phyloP scores from a whole-genome alignment of 306 rosid genomes.

The Medicago arabica region DNA sequence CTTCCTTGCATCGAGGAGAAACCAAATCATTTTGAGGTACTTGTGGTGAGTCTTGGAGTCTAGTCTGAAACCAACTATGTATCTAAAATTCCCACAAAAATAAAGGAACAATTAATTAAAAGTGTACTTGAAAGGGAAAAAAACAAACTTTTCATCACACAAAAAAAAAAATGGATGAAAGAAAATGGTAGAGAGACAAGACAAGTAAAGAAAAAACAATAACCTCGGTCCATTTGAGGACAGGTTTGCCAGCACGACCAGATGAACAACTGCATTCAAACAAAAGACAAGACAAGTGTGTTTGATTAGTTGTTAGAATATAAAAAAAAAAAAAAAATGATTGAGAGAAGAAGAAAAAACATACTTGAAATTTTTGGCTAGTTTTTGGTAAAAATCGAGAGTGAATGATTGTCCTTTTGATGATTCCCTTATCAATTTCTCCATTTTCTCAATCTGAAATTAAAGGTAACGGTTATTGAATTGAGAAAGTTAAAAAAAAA shows the following conservation, averaged over 20 bases:
- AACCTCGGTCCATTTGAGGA: constrained; percentile 83
- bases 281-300: background rate
- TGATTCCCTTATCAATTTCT: constrained; percentile 55
- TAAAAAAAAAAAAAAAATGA: background rate
- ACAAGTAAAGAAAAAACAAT: constrained; percentile 34
- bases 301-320: constrained; percentile 14
- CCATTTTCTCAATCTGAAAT: constrained; percentile 78
- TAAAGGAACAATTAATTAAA: background rate
- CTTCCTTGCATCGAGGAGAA: constrained; percentile 49
- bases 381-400: constrained; percentile 60
- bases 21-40: constrained; percentile 44
- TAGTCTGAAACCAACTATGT: constrained; percentile 74
- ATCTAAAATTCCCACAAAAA: constrained; percentile 53
- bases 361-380: constrained; percentile 71
- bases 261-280: constrained; percentile 79
- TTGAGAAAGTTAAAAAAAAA: background rate
- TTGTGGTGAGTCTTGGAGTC: constrained; percentile 53
- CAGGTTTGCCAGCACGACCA: constrained; percentile 93
- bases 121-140: background rate
- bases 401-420: constrained; percentile 51
- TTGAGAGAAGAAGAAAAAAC: constrained; percentile 36
- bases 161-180: background rate
- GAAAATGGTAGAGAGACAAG: background rate
- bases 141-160: too few relatives aligned
- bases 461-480: background rate